Base-by-base conservation (phyloP, 768 basidiomycete species). In the Suillus fuscotomentosus region DNA sequence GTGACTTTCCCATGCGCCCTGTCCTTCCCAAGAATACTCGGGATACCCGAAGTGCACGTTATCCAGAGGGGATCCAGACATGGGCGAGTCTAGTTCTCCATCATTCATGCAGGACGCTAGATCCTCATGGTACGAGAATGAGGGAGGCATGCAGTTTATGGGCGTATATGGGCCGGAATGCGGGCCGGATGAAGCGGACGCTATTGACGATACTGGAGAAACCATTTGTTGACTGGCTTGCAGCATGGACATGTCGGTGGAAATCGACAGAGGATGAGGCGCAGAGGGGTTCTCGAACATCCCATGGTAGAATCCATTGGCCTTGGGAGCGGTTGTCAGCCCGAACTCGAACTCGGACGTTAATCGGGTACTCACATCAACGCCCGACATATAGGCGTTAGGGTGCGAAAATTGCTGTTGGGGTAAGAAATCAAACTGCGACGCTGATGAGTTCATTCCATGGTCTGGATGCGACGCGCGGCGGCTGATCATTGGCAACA, bases 361-460 rank as follows among this genome's bases (percentile, higher is more conserved):
- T 42, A 59, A 50, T 64, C 64, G 59, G 42, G 64, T 70, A 75
- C 77, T 79, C 60, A 86, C 82, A 72, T 86, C 79, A 65, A 74
- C 65, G 27, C 66, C 69, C 62, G 73, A 60, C 66, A 70, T 5
- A 36, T 54, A 80, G 31, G 72, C 9, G 3, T 75, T 66, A 41
- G 70, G 65, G 11, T 69, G 70, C 10, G 68, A 51, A 69, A 81
- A 82, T 62, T 77, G 75, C 64, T 79, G 78, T n/a, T 71, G 78
- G 38, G 86, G 83, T 39, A 84, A 70, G 74, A 82, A 89, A 73
- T 88, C 86, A 76, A 86, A 89, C 42, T 77, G 78, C 60, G 82
- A 77, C 71, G 72, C 72, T 67, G 70, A 74, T 64, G 55, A 72
- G 68, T 77, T 80, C 69, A 79, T 79, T 53, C 79, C 76, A 70